These are phyloP conservation scores for Jatropha podagrica DNA, from an alignment of 441 rosid species.

Conservation along the genomic window DNA sequence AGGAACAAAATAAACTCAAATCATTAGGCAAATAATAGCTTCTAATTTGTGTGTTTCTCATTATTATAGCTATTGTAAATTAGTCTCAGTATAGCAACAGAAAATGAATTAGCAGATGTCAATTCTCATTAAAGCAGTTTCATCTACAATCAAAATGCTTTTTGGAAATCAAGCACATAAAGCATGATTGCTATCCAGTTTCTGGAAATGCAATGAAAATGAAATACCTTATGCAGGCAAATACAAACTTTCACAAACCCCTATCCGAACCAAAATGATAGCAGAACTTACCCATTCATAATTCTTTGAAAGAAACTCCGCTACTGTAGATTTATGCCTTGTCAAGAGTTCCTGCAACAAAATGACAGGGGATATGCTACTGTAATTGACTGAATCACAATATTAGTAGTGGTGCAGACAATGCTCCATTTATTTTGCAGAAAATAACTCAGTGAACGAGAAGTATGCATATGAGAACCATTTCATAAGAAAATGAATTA, in stretches of 20 bases:
- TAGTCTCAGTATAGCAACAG: neutral
- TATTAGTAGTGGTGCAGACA: neutral
- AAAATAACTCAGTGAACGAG: neutral
- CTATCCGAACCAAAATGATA: neutral
- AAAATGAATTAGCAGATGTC: neutral
- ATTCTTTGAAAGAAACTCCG: constrained; percentile 86
- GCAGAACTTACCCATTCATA: constrained; percentile 84
- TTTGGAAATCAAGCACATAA: neutral
- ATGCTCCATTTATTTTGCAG: too few relatives aligned
- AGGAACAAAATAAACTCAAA: neutral
- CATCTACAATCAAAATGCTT: neutral
- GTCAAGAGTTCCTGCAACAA: constrained; percentile 78
- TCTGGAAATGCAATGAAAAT: neutral
- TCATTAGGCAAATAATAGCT: neutral
- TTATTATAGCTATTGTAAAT: neutral
- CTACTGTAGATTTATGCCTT: constrained; percentile 97
- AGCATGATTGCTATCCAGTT: neutral
- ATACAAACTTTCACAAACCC: neutral
- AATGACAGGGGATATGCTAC: constrained; percentile 15
- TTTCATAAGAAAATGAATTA: neutral
- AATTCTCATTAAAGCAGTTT: neutral
- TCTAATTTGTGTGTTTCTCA: constrained; percentile 1
- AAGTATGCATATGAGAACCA: neutral
- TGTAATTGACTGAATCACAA: neutral
- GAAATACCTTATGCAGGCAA: neutral